A percentile compares a stretch with the other conserved stretches of the same genome.
Evolutionary conservation across 306 rosid genomes (phyloP).

Genomic region (Erythrophleum fordii): DNA sequence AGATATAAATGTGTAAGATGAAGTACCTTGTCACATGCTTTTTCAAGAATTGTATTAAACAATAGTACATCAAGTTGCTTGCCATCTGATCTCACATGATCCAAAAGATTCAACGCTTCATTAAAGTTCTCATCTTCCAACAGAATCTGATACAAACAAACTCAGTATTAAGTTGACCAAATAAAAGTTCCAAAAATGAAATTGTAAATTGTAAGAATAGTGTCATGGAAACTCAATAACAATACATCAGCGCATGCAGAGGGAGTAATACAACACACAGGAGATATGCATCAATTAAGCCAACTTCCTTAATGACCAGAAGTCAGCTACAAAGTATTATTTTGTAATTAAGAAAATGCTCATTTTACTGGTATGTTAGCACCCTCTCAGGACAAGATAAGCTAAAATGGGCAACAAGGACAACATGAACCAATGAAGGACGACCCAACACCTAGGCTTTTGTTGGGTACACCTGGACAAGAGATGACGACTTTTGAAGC

Average conservation of each 20-base stretch:
- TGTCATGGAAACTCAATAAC: constrained; percentile 22
- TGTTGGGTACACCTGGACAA: constrained; percentile 1
- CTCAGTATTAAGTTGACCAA: constrained; percentile 33
- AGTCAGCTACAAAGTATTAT: constrained; percentile 13
- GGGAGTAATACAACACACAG: background rate
- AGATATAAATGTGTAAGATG: constrained; percentile 18
- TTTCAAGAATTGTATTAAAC: constrained; percentile 66
- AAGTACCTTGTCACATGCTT: constrained; percentile 69
- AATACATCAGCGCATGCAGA: background rate
- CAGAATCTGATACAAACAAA: constrained; percentile 63
- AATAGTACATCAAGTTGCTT: constrained; percentile 57
- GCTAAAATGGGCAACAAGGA: background rate
- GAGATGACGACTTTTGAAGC: background rate
- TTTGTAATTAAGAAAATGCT: background rate
- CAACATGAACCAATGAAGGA: constrained; percentile 3
- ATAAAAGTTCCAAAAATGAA: constrained; percentile 8
- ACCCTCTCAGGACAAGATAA: constrained; percentile 22
- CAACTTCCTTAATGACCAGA: constrained; percentile 22
- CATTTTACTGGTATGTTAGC: background rate
- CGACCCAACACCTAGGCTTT: constrained; percentile 1
- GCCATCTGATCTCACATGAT: constrained; percentile 65
- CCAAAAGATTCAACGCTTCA: constrained; percentile 72
- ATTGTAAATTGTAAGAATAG: constrained; percentile 2
- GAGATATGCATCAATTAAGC: constrained; percentile 22
- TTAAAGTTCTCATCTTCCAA: constrained; percentile 56